Percentiles rank a stretch among this genome's conserved stretches.
These are phyloP conservation scores for Teunomyces pallodes DNA, from an alignment of 805 yeast genomes.

Conservation along the genomic window DNA sequence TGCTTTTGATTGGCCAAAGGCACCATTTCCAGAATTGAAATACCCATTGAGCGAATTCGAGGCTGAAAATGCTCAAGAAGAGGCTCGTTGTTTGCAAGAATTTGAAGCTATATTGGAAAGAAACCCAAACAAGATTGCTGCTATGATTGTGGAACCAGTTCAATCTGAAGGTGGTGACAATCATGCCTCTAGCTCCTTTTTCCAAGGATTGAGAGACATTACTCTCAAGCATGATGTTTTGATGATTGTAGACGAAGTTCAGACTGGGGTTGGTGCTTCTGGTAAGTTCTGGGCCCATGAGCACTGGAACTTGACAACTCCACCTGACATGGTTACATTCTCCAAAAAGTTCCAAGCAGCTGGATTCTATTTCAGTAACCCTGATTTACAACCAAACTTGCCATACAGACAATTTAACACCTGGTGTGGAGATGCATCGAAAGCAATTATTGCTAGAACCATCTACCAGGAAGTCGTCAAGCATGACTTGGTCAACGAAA, in stretches of 20 bases:
- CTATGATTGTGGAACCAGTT: constrained; percentile 56
- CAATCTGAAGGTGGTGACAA: constrained; percentile 79
- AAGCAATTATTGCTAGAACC: constrained; percentile 60
- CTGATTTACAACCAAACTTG: constrained; percentile 54
- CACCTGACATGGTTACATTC: constrained; percentile 69
- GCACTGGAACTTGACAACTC: constrained; percentile 58
- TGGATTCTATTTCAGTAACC: constrained; percentile 64
- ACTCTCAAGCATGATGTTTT: constrained; percentile 56
- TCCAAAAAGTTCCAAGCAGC: constrained; percentile 74
- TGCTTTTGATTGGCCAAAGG: constrained; percentile 59
- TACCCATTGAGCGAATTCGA: constrained; percentile 38
- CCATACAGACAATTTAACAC: constrained; percentile 74
- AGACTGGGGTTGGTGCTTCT: constrained; percentile 72
- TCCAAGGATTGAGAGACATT: constrained; percentile 60
- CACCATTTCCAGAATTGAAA: constrained; percentile 43
- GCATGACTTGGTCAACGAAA: constrained; percentile 47
- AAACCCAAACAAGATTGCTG: constrained; percentile 48
- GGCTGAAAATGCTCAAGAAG: constrained; percentile 46
- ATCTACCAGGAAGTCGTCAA: constrained; percentile 54
- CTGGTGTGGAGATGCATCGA: constrained; percentile 77
- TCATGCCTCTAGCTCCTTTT: constrained; percentile 60
- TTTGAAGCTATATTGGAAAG: constrained; percentile 39
- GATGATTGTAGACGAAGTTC: constrained; percentile 70
- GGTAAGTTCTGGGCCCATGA: constrained; percentile 76
- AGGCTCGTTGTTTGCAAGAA: constrained; percentile 43